Conservation (phyloP, 495 filamentous ascomycete genomes). For the Margaritispora aquatica region DNA sequence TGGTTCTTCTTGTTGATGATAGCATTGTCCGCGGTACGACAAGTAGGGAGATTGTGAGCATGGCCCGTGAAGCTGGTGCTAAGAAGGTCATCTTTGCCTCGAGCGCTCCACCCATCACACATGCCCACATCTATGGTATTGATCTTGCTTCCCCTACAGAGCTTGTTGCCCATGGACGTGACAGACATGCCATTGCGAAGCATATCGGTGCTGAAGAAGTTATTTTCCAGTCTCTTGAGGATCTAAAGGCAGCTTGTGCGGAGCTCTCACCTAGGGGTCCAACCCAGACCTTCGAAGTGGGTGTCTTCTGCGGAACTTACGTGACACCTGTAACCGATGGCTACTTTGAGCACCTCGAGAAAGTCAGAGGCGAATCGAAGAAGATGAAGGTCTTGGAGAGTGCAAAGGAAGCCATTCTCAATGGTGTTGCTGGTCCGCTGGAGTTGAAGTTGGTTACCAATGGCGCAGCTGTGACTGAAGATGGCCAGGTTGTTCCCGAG, state of each 20-base stretch:
- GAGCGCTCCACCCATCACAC: constrained; percentile 79
- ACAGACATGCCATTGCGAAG: constrained; percentile 59
- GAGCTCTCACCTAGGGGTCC: constrained; percentile 52
- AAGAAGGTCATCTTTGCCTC: constrained; percentile 86
- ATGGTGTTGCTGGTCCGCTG: constrained; percentile 55
- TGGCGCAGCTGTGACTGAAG: constrained; percentile 49
- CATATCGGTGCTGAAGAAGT: constrained; percentile 89
- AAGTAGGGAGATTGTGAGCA: constrained; percentile 81
- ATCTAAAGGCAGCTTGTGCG: constrained; percentile 74
- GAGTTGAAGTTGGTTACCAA: constrained; percentile 59
- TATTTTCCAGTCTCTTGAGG: constrained; percentile 82
- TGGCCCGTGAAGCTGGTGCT: constrained; percentile 89
- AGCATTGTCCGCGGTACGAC: constrained; percentile 93
- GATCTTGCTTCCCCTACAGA: constrained; percentile 78
- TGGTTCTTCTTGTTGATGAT: constrained; percentile 86
- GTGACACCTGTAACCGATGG: constrained; percentile 73
- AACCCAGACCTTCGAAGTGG: constrained; percentile 71
- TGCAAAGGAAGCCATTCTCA: constrained; percentile 61
- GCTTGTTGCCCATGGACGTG: constrained; percentile 77
- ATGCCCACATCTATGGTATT: constrained; percentile 71
- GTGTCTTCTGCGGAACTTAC: constrained; percentile 92
- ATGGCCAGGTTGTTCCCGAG: constrained; percentile 38
- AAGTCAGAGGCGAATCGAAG: constrained; percentile 63
- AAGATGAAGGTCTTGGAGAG: constrained; percentile 66
- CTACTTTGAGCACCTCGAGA: constrained; percentile 84